These are phyloP conservation scores for Friedmanniomyces simplex DNA, from an alignment of 495 filamentous ascomycete species.

Conservation along the genomic window DNA sequence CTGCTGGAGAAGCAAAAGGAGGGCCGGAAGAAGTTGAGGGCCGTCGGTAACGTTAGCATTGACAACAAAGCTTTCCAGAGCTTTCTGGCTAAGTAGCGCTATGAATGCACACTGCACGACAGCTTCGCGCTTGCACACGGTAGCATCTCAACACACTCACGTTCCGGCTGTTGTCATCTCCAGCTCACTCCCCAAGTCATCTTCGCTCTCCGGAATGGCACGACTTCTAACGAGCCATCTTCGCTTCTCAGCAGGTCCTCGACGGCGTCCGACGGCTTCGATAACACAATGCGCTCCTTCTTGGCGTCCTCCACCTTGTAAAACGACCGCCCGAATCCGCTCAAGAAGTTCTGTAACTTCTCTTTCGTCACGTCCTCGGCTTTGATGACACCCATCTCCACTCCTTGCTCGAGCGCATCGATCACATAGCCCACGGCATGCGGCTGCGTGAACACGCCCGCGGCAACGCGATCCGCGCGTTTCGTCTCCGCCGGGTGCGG, in stretches of 20 bases:
- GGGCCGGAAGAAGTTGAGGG: conserved; percentile 72
- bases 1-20: conserved; percentile 95
- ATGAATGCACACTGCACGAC: not conserved
- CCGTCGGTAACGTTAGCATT: conserved; percentile 73
- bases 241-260: conserved; percentile 55
- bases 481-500: conserved; percentile 72
- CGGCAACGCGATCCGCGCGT: conserved; percentile 55
- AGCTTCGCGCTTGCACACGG: too few species aligned
- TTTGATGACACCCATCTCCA: conserved; percentile 53
- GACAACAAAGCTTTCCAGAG: conserved; percentile 89
- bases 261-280: conserved; percentile 49
- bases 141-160: too few species aligned
- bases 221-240: conserved; percentile 50
- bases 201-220: conserved; percentile 60
- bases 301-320: conserved; percentile 46
- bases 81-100: conserved; percentile 57
- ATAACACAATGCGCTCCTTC: conserved; percentile 49
- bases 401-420: conserved; percentile 59
- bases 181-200: conserved; percentile 48
- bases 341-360: conserved; percentile 62
- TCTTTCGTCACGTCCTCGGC: conserved; percentile 61
- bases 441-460: conserved; percentile 87
- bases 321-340: conserved; percentile 62
- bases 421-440: conserved; percentile 67
- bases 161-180: not conserved